phyloP scores from a whole-genome alignment of 345 rosid genomes.

The Salix suchowensis region DNA sequence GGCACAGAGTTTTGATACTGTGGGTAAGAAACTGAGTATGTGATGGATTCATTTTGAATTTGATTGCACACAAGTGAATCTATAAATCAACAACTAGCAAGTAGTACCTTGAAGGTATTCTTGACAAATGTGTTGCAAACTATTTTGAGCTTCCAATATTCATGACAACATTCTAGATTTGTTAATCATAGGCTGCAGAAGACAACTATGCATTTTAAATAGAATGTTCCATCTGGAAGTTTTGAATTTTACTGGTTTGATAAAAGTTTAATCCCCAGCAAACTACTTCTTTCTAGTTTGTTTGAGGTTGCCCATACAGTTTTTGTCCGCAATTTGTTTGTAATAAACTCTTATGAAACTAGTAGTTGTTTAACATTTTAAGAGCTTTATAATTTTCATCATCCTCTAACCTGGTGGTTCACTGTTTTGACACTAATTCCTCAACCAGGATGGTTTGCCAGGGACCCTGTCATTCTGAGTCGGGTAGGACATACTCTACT shows the following conservation, averaged over 20 bases:
- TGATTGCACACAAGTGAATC: neutral
- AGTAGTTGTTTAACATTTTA: neutral
- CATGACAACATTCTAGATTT: neutral
- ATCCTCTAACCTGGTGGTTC: neutral
- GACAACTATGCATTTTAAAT: neutral
- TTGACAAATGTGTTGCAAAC: neutral
- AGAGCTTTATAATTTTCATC: neutral
- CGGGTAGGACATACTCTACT: slow-evolving; percentile 60
- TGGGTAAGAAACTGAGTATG: slow-evolving; percentile 45
- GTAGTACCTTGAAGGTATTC: too few relatives aligned
- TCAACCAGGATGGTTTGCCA: slow-evolving; percentile 83
- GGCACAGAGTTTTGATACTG: slow-evolving; percentile 93
- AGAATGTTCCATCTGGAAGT: neutral
- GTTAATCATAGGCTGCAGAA: neutral
- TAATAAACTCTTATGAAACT: neutral
- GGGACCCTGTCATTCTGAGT: slow-evolving; percentile 61
- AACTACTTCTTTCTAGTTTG: neutral
- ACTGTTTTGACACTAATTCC: slow-evolving; percentile 5
- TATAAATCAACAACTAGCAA: neutral
- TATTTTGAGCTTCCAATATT: neutral
- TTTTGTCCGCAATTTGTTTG: neutral
- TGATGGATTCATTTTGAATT: neutral
- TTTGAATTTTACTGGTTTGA: neutral
- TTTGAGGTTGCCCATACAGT: neutral
- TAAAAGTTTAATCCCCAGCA: neutral